Conservation (phyloP, 257 asterid genomes). For the Salvia splendens region DNA sequence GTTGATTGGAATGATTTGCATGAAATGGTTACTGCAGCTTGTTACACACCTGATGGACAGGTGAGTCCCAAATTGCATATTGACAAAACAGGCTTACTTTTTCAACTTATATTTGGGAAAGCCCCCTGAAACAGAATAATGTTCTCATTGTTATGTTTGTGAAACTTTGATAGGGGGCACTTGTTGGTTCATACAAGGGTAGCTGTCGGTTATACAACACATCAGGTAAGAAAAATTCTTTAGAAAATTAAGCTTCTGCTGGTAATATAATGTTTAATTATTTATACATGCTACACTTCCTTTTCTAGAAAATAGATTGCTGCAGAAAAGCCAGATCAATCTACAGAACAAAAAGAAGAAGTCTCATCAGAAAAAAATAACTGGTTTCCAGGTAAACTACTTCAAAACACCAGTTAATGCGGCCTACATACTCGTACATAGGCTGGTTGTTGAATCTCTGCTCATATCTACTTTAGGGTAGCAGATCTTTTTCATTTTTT, state of each 20-base stretch:
- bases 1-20: constrained; percentile 97
- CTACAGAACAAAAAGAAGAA: constrained; percentile 93
- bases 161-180: constrained; percentile 67
- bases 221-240: constrained; percentile 54
- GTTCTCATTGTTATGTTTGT: constrained; percentile 28
- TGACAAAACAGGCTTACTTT: constrained; percentile 25
- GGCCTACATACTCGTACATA: not conserved
- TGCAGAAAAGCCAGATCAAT: constrained; percentile 70
- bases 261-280: constrained; percentile 15
- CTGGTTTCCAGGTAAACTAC: constrained; percentile 88
- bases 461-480: not conserved
- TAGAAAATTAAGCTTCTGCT: constrained; percentile 23
- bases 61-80: constrained; percentile 45
- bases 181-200: constrained; percentile 98
- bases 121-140: constrained; percentile 21
- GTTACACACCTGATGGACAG: constrained; percentile 99
- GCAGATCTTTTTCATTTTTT: not conserved
- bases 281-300: constrained; percentile 22
- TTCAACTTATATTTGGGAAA: constrained; percentile 23
- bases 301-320: constrained; percentile 76
- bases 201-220: constrained; percentile 82
- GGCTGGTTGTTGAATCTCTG: not conserved
- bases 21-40: constrained; percentile 99
- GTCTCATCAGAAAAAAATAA: constrained; percentile 92
- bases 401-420: constrained; percentile 1